Evolutionary conservation across 371 early-diverging fungal genomes (phyloP).

Genomic region (Syncephalis fuscata): DNA sequence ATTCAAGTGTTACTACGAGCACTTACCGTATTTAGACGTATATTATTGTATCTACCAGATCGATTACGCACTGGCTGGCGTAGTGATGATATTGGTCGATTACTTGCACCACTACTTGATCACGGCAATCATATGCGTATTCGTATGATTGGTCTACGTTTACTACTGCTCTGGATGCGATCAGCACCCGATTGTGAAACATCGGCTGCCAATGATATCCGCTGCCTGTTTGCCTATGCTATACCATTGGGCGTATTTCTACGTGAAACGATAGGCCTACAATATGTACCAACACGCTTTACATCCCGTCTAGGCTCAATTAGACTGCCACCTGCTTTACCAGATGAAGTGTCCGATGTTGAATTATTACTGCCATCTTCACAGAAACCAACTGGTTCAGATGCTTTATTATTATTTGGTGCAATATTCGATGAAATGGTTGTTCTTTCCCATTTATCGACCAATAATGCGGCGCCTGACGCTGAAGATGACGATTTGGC

Average conservation of each 20-base stretch:
- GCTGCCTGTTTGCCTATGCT: not conserved
- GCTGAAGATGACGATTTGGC: too few species aligned
- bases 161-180: conserved; percentile 51
- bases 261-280: not conserved
- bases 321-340: too few species aligned
- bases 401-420: too few species aligned
- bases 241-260: not conserved
- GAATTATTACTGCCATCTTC: too few species aligned
- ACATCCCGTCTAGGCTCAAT: too few species aligned
- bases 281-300: too few species aligned
- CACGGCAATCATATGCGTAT: conserved; percentile 46
- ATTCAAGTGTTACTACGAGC: conserved; percentile 41
- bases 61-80: conserved; percentile 61
- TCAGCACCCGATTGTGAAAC: conserved; percentile 6
- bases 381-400: too few species aligned
- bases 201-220: not conserved
- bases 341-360: too few species aligned
- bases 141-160: conserved; percentile 51
- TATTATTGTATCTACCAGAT: conserved; percentile 47
- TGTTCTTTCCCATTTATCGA: too few species aligned
- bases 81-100: conserved; percentile 31
- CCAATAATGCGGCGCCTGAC: too few species aligned
- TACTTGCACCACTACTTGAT: conserved; percentile 20
- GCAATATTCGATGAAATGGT: too few species aligned
- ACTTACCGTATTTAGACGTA: conserved; percentile 39